Conservation (phyloP, 768 basidiomycete species). For the Rhodotorula toruloides region DNA sequence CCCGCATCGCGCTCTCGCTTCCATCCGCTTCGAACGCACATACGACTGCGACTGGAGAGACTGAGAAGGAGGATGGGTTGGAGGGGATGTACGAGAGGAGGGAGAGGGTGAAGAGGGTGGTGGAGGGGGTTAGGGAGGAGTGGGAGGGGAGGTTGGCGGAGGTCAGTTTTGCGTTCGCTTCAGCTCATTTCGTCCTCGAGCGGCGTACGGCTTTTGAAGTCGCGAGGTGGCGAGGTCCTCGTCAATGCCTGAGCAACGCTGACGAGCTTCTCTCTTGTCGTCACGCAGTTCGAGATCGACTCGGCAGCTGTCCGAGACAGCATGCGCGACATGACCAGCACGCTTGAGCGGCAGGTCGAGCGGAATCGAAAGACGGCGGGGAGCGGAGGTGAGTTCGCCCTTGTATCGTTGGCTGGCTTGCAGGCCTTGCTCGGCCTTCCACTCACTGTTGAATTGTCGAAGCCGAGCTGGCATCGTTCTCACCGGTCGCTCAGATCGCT, state of each 20-base stretch:
- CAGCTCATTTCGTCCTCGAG: neutral
- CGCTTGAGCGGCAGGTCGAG: slow-evolving; percentile 7
- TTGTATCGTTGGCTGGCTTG: neutral
- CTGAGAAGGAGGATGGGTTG: neutral
- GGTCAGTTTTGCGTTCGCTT: no score
- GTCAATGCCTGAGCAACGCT: neutral
- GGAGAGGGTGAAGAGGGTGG: slow-evolving; percentile 2
- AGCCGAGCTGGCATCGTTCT: no score
- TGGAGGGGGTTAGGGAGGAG: slow-evolving; percentile 8
- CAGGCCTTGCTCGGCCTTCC: neutral
- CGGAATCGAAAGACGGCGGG: slow-evolving; percentile 11
- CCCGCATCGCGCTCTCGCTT: slow-evolving; percentile 19
- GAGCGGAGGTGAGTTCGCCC: slow-evolving; percentile 7
- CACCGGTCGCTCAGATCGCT: no score
- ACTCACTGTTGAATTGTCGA: neutral
- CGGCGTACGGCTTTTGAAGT: neutral
- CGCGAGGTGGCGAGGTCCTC: neutral
- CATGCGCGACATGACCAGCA: slow-evolving; percentile 28
- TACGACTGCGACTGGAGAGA: neutral
- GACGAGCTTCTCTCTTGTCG: neutral
- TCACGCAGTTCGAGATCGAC: slow-evolving; percentile 65
- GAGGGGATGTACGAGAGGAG: neutral
- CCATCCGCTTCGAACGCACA: neutral
- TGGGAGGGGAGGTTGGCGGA: slow-evolving; percentile 20
- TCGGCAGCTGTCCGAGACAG: slow-evolving; percentile 1